Base-by-base conservation (phyloP, 2,329 filamentous ascomycete genomes). In the Nectriaceae sp. region DNA sequence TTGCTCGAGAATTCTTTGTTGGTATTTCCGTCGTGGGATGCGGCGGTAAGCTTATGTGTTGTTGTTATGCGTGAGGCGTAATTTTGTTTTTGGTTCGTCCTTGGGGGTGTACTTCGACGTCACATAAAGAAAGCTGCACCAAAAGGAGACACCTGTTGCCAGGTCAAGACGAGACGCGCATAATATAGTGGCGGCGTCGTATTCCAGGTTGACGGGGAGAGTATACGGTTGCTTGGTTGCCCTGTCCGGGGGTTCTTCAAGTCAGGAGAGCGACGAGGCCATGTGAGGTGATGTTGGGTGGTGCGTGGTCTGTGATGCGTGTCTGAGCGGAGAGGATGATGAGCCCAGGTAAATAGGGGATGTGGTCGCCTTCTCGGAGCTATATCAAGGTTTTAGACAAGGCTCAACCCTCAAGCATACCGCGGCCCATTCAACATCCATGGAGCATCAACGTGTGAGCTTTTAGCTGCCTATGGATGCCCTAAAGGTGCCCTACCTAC, bases 261-360 rank as follows among this genome's bases (percentile, higher is more conserved):
- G 61, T 63, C 60, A 63, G 60, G 60, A 62, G 60, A 63, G 60
- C 44, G 41, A 52, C 22, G 40, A 58, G 55, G 49, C 49, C 47
- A 59, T 52, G 60, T 63, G 58, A 63, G 60, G 60, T 60, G 60
- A 63, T 63, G 53, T 57, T 53, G 55, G 52, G 42, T 58, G 54
- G 51, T 52, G 44, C 50, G 55, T 60, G 55, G 56, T 53, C 50
- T 46, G 57, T 52, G 56, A 53, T 47, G 49, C 41, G 48, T 52
- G 52, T n/a, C n/a, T n/a, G 53, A n/a, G 11, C 33, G 24, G 24
- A 29, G 13, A 29, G 24, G 37, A 21, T 21, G 37, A 39, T 39
- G 33, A 36, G 33, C 33, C 33, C 33, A 16, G n/a, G 33, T 36
- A 36, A 39, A 39, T 39, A 39, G 37, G 37, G 19, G 37, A 21